Evolutionary conservation across 2,329 filamentous ascomycete species (phyloP).

Genomic region (Byssochlamys sp.): DNA sequence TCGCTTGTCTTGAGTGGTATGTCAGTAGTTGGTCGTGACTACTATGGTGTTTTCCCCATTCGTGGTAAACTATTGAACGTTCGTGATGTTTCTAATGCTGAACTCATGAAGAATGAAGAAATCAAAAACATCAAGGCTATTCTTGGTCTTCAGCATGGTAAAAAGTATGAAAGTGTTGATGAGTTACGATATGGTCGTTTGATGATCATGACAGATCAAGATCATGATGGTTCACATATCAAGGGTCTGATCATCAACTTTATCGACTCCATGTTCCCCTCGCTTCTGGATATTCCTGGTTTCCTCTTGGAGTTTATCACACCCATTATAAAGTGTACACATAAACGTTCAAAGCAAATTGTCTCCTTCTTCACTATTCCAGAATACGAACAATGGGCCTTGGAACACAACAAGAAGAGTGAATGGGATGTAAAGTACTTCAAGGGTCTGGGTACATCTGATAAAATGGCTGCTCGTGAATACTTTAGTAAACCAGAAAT

Average conservation of each 20-base stretch:
- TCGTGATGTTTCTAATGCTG: conserved; percentile 85
- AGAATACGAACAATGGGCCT: conserved; percentile 87
- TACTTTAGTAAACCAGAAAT: conserved; percentile 92
- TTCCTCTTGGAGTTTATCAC: conserved; percentile 98
- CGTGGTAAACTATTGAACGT: conserved; percentile 97
- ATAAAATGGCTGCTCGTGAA: conserved; percentile 78
- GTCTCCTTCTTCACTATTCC: conserved; percentile 92
- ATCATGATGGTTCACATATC: conserved; percentile 98
- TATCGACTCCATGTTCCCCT: conserved; percentile 88
- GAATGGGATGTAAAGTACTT: conserved; percentile 96
- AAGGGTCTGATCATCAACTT: conserved; percentile 98
- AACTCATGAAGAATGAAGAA: conserved; percentile 91
- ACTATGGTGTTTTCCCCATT: conserved; percentile 91
- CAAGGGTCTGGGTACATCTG: conserved; percentile 96
- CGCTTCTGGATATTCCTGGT: conserved; percentile 74
- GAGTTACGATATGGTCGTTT: conserved; percentile 88
- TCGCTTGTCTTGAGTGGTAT: conserved; percentile 85
- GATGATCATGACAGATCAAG: conserved; percentile 99
- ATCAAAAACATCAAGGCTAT: conserved; percentile 99
- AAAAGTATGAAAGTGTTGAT: conserved; percentile 82
- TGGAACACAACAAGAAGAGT: conserved; percentile 58
- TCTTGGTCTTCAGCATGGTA: conserved; percentile 91
- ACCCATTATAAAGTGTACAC: conserved; percentile 90
- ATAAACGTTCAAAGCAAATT: conserved; percentile 68
- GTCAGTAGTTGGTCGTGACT: conserved; percentile 82